Base-by-base conservation (phyloP, 768 basidiomycete species). In the Lentinula guzmanii region DNA sequence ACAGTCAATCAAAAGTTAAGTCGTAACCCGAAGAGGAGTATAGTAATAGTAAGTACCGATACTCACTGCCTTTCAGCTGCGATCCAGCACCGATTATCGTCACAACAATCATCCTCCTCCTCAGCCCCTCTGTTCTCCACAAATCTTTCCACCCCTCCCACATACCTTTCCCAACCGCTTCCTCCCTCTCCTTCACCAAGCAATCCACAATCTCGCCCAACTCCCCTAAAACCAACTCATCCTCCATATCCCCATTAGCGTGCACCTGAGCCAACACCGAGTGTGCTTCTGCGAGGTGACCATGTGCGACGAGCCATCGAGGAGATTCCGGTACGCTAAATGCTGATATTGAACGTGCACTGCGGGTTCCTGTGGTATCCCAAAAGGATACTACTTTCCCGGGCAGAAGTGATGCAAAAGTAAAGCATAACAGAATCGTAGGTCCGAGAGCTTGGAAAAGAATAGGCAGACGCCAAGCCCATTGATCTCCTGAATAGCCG, bases 21-120 rank as follows among this genome's bases (percentile, higher is more conserved):
- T 54, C 10, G 16, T 13, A 4, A 41, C 3, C 5, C 7, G n/a
- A 54, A 39, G 7, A 21, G 18, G 37, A 34, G 31, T 3, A 15
- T 13, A n/a, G n/a, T n/a, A 51, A 16, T 16, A n/a, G 16, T 24
- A 46, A 16, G 28, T 11, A 41, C 8, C 9, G 24, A 24, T 4
- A 42, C 55, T 56, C 39, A 56, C 55, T 56, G 13, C 55, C 55
- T 41, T 56, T 56, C 42, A 56, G 21, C n/a, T 56, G 55, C 41
- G 55, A 56, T 43, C 55, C 55, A 24, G 55, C 55, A 24, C 39
- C 55, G 28, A 56, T 56, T 42, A 56, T 56, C 5, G 55, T 56
- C 8, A 56, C 55, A 28, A 56, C 55, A 3, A 56, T 39, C 55
- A 56, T 56, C 16, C 55, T 24, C 21, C 55, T 24, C 16, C 41